These are phyloP conservation scores for Parathielavia hyrcaniae DNA, from an alignment of 495 filamentous ascomycete species.

Conservation along the genomic window DNA sequence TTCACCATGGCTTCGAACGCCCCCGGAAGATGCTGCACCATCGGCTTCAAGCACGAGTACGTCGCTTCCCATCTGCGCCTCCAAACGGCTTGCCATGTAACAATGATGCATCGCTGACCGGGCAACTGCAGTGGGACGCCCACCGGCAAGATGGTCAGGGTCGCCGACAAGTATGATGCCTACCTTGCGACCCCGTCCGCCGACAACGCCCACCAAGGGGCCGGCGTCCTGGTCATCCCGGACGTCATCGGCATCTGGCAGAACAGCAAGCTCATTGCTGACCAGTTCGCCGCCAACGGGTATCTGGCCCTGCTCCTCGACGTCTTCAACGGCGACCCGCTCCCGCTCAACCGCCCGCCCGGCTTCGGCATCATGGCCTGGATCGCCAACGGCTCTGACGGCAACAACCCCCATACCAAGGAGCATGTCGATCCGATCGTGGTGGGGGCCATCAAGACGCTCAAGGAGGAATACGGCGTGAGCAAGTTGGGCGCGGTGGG, in stretches of 20 bases:
- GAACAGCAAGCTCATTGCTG: conserved; percentile 74
- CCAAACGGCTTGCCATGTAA: not conserved
- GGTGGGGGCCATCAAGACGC: conserved; percentile 39
- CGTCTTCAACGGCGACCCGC: conserved; percentile 65
- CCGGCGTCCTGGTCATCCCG: conserved; percentile 52
- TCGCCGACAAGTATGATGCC: conserved; percentile 41
- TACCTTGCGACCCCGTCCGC: conserved; percentile 47
- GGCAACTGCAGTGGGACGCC: conserved; percentile 29
- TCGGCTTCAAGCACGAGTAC: conserved; percentile 34
- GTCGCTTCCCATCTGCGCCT: not conserved
- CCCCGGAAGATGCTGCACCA: conserved; percentile 32
- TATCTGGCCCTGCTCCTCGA: conserved; percentile 74
- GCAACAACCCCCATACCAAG: conserved; percentile 53
- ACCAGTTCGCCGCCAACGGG: conserved; percentile 76
- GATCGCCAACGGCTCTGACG: conserved; percentile 46
- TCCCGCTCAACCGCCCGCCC: conserved; percentile 50
- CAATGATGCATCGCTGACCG: conserved; percentile 9
- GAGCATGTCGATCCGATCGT: conserved; percentile 52
- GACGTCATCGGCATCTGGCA: conserved; percentile 68
- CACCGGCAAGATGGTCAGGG: conserved; percentile 38
- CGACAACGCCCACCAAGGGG: conserved; percentile 41
- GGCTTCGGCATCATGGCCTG: conserved; percentile 58
- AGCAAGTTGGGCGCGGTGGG: conserved; percentile 67
- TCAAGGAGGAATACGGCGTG: conserved; percentile 46
- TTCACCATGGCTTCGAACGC: conserved; percentile 34